Percentiles rank a stretch among this genome's conserved stretches.
phyloP scores from a whole-genome alignment of 805 yeast species.

The Starmerella stigmatis region DNA sequence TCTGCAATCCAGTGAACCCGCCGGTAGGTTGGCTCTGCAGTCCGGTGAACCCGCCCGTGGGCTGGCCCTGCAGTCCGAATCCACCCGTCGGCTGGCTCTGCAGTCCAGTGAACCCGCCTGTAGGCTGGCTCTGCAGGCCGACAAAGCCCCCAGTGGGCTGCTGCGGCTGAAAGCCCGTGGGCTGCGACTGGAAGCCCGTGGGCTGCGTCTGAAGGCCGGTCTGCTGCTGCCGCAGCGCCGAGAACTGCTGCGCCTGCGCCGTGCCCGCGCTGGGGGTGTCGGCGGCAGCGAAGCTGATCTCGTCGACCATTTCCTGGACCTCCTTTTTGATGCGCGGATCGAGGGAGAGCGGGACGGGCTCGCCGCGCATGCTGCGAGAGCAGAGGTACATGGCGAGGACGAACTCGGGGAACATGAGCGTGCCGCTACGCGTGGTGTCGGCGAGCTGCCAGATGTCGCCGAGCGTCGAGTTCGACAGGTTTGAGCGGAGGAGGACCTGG shows the following conservation, averaged over 20 bases:
- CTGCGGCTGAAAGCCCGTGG: slow-evolving; percentile 30
- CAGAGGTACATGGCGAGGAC: slow-evolving; percentile 85
- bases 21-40: slow-evolving; percentile 17
- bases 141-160: slow-evolving; percentile 25
- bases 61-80: slow-evolving; percentile 8
- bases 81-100: slow-evolving; percentile 23
- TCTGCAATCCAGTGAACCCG: not conserved
- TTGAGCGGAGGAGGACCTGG: slow-evolving; percentile 68
- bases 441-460: slow-evolving; percentile 85
- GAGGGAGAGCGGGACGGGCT: slow-evolving; percentile 58
- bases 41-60: slow-evolving; percentile 8
- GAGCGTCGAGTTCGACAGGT: slow-evolving; percentile 59
- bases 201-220: slow-evolving; percentile 13
- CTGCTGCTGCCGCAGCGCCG: slow-evolving; percentile 13
- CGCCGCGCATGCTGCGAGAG: slow-evolving; percentile 65
- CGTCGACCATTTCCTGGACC: slow-evolving; percentile 80
- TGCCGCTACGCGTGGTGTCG: slow-evolving; percentile 81
- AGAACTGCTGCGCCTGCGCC: slow-evolving; percentile 9
- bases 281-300: slow-evolving; percentile 68
- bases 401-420: slow-evolving; percentile 83
- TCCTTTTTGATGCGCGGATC: slow-evolving; percentile 71
- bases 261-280: slow-evolving; percentile 30
- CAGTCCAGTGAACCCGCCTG: slow-evolving; percentile 10
- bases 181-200: slow-evolving; percentile 30
- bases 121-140: slow-evolving; percentile 7